A percentile compares a stretch with the other conserved stretches of the same genome.
Conservation (phyloP, 768 basidiomycete species). For the Mycena haematopus region DNA sequence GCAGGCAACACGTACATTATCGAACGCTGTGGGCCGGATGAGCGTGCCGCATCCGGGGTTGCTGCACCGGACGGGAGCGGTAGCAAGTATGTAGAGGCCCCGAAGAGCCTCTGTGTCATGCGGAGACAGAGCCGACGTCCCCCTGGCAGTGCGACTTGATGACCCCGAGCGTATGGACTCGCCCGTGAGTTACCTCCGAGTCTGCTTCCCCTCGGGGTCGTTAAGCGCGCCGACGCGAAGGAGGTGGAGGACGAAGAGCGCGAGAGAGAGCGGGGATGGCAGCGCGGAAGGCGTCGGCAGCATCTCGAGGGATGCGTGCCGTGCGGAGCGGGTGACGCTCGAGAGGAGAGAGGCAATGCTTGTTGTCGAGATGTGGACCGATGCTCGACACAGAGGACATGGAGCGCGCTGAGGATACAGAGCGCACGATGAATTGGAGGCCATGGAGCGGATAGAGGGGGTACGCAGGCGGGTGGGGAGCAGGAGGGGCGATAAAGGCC, state of each 20-base stretch:
- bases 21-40: constrained; percentile 6
- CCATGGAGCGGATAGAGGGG: constrained; percentile 9
- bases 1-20: constrained; percentile 2
- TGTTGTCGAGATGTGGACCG: not conserved
- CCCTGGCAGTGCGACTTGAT: constrained; percentile 1
- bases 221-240: not conserved
- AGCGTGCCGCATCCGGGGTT: constrained; percentile 13
- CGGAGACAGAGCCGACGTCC: not conserved
- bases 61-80: constrained; percentile 8
- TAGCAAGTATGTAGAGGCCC: constrained; percentile 12
- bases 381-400: not conserved
- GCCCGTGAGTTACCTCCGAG: constrained; percentile 18
- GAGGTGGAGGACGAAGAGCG: constrained; percentile 14
- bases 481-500: constrained; percentile 16
- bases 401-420: not conserved
- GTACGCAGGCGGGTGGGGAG: constrained; percentile 5
- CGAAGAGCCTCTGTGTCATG: constrained; percentile 1
- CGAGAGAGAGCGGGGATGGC: constrained; percentile 16
- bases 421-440: constrained; percentile 12
- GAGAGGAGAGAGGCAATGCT: constrained; percentile 3
- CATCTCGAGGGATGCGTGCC: constrained; percentile 21
- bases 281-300: constrained; percentile 19
- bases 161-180: constrained; percentile 8
- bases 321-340: constrained; percentile 14
- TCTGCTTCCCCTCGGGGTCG: not conserved